These are phyloP conservation scores for Beauveria pseudobassiana DNA, from an alignment of 2,329 filamentous ascomycete genomes.

Conservation along the genomic window DNA sequence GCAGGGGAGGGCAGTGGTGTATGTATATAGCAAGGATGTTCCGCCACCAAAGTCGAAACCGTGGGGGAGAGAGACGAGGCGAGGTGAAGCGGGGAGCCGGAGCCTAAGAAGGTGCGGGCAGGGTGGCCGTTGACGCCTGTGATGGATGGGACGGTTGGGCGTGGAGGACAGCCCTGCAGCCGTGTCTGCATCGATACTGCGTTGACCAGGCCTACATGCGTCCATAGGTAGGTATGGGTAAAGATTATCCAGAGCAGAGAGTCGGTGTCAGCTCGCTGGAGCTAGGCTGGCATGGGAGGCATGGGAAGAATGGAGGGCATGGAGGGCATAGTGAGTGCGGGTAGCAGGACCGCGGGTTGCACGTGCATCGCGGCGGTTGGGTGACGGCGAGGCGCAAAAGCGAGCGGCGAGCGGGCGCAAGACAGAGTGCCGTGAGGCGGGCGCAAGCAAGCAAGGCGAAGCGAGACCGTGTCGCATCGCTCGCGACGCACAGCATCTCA, in stretches of 20 bases:
- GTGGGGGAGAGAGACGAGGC: conserved; percentile 2
- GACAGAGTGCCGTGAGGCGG: background rate
- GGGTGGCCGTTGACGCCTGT: conserved; percentile 17
- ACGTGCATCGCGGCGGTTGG: background rate
- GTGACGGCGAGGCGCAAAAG: background rate
- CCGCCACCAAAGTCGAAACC: conserved; percentile 6
- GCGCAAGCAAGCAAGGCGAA: background rate
- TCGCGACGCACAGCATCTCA: background rate
- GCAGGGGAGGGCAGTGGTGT: conserved; percentile 2
- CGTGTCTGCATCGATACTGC: background rate
- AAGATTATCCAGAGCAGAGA: background rate
- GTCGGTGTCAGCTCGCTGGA: background rate
- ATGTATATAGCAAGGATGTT: conserved; percentile 9
- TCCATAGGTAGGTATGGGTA: background rate
- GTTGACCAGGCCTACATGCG: background rate
- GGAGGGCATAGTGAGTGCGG: background rate
- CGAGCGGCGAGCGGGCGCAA: background rate
- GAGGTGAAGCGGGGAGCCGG: background rate
- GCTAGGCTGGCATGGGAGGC: background rate
- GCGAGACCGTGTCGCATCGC: background rate
- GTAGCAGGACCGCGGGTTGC: background rate
- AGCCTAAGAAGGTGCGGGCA: conserved; percentile 13
- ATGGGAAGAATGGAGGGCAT: too few relatives aligned
- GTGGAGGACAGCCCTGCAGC: conserved; percentile 3
- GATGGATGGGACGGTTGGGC: conserved; percentile 2